Base-by-base conservation (phyloP, 192 early-diverging fungal genomes). In the Entomortierella parvispora region DNA sequence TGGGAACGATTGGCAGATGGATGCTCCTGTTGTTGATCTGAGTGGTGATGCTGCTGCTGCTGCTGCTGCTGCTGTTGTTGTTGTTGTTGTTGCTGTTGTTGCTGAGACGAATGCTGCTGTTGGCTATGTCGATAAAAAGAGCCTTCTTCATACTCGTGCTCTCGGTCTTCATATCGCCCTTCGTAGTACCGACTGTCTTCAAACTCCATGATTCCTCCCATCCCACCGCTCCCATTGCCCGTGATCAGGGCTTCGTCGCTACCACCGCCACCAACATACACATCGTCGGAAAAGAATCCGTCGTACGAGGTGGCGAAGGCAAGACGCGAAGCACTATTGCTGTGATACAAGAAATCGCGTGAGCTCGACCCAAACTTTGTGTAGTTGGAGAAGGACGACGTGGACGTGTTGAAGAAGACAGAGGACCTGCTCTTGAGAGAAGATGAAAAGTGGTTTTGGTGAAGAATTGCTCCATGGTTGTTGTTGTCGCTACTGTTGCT, bases 261-360 rank as follows among this genome's bases (percentile, higher is more conserved):
- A 25, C 17, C 34, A 8, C 31, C 51, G 11, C 42, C 52, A 20
- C 23, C 25, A 18, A 42, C 44, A 34, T 58, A 44, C 8, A 22
- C 33, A 29, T 64, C 56, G 40, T 76, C 71, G 1, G 65, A 37
- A 42, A 68, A 68, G 48, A 77, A 68, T 4, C 64, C 54, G 46
- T 77, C 72, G 50, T 67, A 75, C 10, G 71, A 75, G 8, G 64
- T 66, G 5, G 71, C 66, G 22, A 75, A 43, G 0, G 40, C 47
- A 0, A 25, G 11, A 18, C 37, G 37, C 12, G 37, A 40, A 12
- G 49, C 14, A 22, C 42, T 45, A 18, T 22, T n/a, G 6, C 58
- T 49, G 25, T 48, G 50, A 6, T 60, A 69, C 20, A 69, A 22
- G 34, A 26, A 68, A 22, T 68, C 66, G 5, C 68, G 68, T 29